phyloP scores from a whole-genome alignment of 164 flowering plant genomes.

The Tetrastigma voinierianum region DNA sequence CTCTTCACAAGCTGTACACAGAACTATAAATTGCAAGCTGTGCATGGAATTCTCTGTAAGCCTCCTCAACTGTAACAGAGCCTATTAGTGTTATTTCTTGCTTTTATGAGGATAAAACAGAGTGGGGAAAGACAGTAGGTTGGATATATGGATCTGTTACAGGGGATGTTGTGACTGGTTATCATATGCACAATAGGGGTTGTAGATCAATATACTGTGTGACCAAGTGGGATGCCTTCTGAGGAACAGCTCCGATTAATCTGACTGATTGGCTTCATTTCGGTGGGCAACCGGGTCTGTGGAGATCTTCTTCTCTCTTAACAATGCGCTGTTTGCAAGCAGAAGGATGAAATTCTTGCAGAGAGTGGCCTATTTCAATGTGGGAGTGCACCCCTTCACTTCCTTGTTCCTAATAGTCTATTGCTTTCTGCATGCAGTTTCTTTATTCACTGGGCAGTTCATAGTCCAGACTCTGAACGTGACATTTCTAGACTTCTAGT shows the following conservation, averaged over 20 bases:
- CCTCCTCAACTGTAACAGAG: slow-evolving; percentile 34
- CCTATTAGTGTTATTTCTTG: slow-evolving; percentile 84
- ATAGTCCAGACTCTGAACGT: slow-evolving; percentile 70
- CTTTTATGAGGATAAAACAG: slow-evolving; percentile 86
- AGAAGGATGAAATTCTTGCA: slow-evolving; percentile 80
- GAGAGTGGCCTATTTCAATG: slow-evolving; percentile 81
- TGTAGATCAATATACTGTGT: slow-evolving; percentile 95
- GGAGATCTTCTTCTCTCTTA: slow-evolving; percentile 87
- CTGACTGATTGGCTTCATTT: slow-evolving; percentile 82
- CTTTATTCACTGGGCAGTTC: slow-evolving; percentile 87
- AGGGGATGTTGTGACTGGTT: slow-evolving; percentile 96
- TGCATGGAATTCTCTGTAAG: too few species aligned
- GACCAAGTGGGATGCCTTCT: slow-evolving; percentile 83
- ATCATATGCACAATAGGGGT: slow-evolving; percentile 92
- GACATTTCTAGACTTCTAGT: slow-evolving; percentile 64
- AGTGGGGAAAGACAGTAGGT: slow-evolving; percentile 91
- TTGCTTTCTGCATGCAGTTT: slow-evolving; percentile 83
- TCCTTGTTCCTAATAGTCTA: slow-evolving; percentile 74
- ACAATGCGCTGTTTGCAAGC: slow-evolving; percentile 81
- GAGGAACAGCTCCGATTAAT: slow-evolving; percentile 99
- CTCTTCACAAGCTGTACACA: too few species aligned
- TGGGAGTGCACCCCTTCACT: slow-evolving; percentile 88
- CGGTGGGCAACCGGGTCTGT: slow-evolving; percentile 99
- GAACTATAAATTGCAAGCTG: too few species aligned
- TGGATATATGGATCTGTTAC: slow-evolving; percentile 98